These are phyloP conservation scores for Schizonepeta tenuifolia DNA, from an alignment of 257 asterid species.

Conservation along the genomic window DNA sequence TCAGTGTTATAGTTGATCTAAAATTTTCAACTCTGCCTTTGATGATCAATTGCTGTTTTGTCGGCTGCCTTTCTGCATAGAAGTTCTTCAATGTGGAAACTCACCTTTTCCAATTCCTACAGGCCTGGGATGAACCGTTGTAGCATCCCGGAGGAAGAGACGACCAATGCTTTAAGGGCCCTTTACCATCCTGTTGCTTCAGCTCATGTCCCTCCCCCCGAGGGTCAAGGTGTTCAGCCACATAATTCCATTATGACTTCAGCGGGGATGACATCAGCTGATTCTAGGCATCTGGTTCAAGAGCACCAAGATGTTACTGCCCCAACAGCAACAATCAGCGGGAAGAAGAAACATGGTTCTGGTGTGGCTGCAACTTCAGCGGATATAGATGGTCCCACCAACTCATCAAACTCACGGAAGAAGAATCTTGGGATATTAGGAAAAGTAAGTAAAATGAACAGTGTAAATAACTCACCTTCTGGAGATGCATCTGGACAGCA, in stretches of 20 bases:
- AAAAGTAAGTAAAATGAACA: constrained; percentile 49
- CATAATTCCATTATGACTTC: constrained; percentile 45
- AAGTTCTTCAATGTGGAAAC: constrained; percentile 35
- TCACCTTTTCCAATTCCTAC: constrained; percentile 38
- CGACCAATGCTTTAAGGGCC: constrained; percentile 80
- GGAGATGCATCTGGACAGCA: constrained; percentile 56
- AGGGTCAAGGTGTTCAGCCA: constrained; percentile 47
- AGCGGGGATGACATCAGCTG: constrained; percentile 50
- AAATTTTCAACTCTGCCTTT: constrained; percentile 23
- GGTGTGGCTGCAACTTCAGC: constrained; percentile 47
- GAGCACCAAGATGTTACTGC: constrained; percentile 51
- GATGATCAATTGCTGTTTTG: constrained; percentile 22
- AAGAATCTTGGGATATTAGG: constrained; percentile 49
- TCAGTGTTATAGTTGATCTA: constrained; percentile 19
- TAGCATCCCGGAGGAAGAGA: constrained; percentile 75
- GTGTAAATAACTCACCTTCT: constrained; percentile 46
- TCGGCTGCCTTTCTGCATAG: constrained; percentile 6
- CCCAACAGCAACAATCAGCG: constrained; percentile 42
- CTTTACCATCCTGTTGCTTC: constrained; percentile 71
- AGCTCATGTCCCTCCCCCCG: constrained; percentile 51
- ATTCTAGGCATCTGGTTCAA: constrained; percentile 46
- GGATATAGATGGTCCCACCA: constrained; percentile 57
- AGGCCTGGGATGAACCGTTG: constrained; percentile 98
- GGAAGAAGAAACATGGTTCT: constrained; percentile 70
- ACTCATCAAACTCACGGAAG: constrained; percentile 53